phyloP scores from a whole-genome alignment of 2,329 filamentous ascomycete species.

The Lojkania enalia region DNA sequence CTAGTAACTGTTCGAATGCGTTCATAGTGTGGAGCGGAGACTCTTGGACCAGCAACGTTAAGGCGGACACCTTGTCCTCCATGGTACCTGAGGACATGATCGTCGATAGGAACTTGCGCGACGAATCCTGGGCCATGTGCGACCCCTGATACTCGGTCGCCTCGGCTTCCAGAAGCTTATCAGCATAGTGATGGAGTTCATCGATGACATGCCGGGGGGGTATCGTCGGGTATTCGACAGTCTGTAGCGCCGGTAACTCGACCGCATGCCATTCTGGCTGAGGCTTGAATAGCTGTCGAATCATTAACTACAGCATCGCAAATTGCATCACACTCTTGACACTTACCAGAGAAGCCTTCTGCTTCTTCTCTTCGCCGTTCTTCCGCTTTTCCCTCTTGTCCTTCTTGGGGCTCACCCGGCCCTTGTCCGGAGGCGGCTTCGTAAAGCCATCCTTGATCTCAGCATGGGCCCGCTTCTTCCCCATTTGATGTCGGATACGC shows the following conservation, averaged over 20 bases:
- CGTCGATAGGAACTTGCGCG: slow-evolving; percentile 93
- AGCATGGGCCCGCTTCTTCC: slow-evolving; percentile 47
- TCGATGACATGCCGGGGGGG: slow-evolving; percentile 59
- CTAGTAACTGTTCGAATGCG: slow-evolving; percentile 81
- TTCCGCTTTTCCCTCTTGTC: slow-evolving; percentile 37
- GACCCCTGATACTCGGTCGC: slow-evolving; percentile 72
- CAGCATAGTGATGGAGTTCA: slow-evolving; percentile 70
- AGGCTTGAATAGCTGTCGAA: slow-evolving; percentile 58
- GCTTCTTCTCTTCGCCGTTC: slow-evolving; percentile 34
- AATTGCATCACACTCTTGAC: slow-evolving; percentile 1
- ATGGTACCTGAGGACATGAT: slow-evolving; percentile 97
- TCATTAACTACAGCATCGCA: slow-evolving; percentile 22
- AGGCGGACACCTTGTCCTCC: slow-evolving; percentile 92
- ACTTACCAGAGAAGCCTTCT: slow-evolving; percentile 38
- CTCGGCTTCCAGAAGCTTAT: slow-evolving; percentile 75
- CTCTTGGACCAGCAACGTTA: slow-evolving; percentile 93
- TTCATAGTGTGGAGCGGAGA: slow-evolving; percentile 92
- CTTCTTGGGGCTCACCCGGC: slow-evolving; percentile 28
- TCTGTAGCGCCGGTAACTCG: slow-evolving; percentile 57
- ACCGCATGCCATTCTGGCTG: slow-evolving; percentile 70
- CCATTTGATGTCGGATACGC: slow-evolving; percentile 41
- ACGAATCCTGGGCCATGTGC: slow-evolving; percentile 76
- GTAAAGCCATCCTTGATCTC: slow-evolving; percentile 46
- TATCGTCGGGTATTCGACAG: slow-evolving; percentile 50
- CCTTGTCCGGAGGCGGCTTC: slow-evolving; percentile 40